phyloP scores from a whole-genome alignment of 2,329 filamentous ascomycete genomes.

The Alternaria burnsii region DNA sequence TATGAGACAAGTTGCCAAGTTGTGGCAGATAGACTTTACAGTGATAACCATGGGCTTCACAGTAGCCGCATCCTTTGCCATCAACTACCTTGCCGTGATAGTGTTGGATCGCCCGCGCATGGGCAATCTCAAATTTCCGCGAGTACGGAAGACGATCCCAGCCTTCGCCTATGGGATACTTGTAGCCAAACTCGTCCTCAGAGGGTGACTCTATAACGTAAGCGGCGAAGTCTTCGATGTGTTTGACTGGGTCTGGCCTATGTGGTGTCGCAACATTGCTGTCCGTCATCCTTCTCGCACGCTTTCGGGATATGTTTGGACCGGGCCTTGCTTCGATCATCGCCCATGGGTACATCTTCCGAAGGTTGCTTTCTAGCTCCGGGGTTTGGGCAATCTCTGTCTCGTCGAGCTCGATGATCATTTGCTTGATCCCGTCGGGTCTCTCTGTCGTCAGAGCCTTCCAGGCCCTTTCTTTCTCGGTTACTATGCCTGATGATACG shows the following conservation, averaged over 20 bases:
- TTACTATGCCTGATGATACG: neutral
- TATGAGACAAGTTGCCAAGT: neutral
- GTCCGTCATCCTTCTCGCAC: neutral
- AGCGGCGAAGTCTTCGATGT: slow-evolving; percentile 11
- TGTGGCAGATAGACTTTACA: slow-evolving; percentile 17
- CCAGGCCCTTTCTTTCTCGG: neutral
- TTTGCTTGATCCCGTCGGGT: slow-evolving; percentile 13
- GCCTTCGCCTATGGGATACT: neutral
- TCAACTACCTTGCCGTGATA: slow-evolving; percentile 8
- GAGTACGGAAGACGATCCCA: slow-evolving; percentile 2
- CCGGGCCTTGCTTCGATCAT: neutral
- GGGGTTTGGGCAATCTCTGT: slow-evolving; percentile 1
- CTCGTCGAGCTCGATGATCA: slow-evolving; percentile 17
- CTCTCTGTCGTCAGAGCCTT: neutral
- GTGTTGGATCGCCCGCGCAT: slow-evolving; percentile 19
- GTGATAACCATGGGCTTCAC: slow-evolving; percentile 4
- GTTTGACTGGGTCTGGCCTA: slow-evolving; percentile 4
- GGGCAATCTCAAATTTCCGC: slow-evolving; percentile 15
- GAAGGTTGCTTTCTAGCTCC: slow-evolving; percentile 4
- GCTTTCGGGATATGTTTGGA: slow-evolving; percentile 8
- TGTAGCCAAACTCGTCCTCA: slow-evolving; percentile 9
- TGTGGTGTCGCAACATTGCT: neutral
- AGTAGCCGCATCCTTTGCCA: slow-evolving; percentile 10
- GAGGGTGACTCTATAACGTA: slow-evolving; percentile 10
- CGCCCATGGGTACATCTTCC: slow-evolving; percentile 17